These are phyloP conservation scores for Coniochaeta sp. DNA, from an alignment of 2,329 filamentous ascomycete genomes.

Conservation along the genomic window DNA sequence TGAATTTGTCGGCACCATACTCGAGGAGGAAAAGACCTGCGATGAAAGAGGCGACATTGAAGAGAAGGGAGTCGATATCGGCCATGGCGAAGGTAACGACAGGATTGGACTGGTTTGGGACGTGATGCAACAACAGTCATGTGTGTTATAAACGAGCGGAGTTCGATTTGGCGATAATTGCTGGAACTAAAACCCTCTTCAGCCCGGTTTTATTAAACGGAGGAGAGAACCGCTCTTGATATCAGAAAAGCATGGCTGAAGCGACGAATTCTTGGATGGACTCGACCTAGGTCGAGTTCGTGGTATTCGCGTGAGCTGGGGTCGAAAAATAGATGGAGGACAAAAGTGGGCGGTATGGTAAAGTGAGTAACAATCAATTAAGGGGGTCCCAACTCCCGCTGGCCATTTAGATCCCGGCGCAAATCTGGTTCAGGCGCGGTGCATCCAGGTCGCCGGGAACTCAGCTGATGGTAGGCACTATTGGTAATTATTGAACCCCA, in stretches of 20 bases:
- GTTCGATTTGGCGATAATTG: not conserved
- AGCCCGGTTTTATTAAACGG: not conserved
- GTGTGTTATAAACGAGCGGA: conserved; percentile 17
- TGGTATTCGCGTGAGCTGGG: too few species aligned
- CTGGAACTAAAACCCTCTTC: not conserved
- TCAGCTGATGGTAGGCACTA: not conserved
- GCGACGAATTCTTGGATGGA: not conserved
- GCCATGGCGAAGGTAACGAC: conserved; percentile 19
- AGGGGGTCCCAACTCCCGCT: not conserved
- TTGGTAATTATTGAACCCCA: not conserved
- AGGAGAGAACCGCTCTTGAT: not conserved
- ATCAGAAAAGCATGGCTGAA: not conserved
- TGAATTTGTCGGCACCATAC: conserved; percentile 42
- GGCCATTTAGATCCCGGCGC: not conserved
- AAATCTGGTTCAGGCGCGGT: not conserved
- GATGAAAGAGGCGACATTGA: conserved; percentile 32
- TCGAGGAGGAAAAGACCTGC: conserved; percentile 40
- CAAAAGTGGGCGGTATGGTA: not conserved
- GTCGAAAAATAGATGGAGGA: too few species aligned
- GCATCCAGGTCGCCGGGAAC: not conserved
- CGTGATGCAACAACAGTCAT: not conserved
- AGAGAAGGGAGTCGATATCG: conserved; percentile 26
- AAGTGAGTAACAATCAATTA: not conserved
- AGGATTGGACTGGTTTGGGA: not conserved
- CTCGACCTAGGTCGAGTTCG: too few species aligned